Percentiles rank a stretch among this genome's conserved stretches.
phyloP scores from a whole-genome alignment of 2,329 filamentous ascomycete species.

The Zymoseptoria ardabiliae region DNA sequence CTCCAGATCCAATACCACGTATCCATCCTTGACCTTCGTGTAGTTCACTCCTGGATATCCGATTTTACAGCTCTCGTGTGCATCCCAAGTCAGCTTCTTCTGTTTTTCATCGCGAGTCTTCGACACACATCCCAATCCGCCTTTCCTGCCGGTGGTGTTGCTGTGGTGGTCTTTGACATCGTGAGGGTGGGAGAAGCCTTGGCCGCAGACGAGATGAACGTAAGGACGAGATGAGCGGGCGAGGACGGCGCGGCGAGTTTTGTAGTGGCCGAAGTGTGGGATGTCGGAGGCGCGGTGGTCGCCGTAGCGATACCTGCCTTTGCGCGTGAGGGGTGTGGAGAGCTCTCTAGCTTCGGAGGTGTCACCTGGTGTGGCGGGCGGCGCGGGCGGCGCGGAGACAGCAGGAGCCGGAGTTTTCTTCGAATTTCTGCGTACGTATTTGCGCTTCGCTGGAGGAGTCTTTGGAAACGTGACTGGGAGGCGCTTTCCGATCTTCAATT shows the following conservation, averaged over 20 bases:
- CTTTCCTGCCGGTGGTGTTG: slow-evolving; percentile 2
- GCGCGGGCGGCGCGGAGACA: not conserved
- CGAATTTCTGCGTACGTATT: not conserved
- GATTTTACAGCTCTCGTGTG: slow-evolving; percentile 17
- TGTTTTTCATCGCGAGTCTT: not conserved
- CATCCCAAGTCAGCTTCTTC: slow-evolving; percentile 12
- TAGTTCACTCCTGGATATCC: slow-evolving; percentile 15
- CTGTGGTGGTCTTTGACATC: slow-evolving; percentile 21
- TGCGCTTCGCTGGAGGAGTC: not conserved
- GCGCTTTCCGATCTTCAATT: not conserved
- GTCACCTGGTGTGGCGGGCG: not conserved
- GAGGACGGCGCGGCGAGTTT: slow-evolving; percentile 17
- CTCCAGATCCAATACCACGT: slow-evolving; percentile 17
- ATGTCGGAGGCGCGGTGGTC: slow-evolving; percentile 3
- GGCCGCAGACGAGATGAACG: slow-evolving; percentile 20
- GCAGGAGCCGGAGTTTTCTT: not conserved
- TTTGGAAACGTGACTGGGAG: not conserved
- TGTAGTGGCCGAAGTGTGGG: slow-evolving; percentile 15
- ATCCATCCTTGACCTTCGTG: slow-evolving; percentile 16
- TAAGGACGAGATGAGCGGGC: slow-evolving; percentile 17
- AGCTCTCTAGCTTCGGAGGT: not conserved
- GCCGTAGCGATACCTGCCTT: slow-evolving; percentile 1
- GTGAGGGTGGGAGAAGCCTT: slow-evolving; percentile 17
- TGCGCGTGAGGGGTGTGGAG: not conserved
- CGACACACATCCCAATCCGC: slow-evolving; percentile 4